Evolutionary conservation across 2,329 filamentous ascomycete genomes (phyloP).

Genomic region (Botryotinia calthae): DNA sequence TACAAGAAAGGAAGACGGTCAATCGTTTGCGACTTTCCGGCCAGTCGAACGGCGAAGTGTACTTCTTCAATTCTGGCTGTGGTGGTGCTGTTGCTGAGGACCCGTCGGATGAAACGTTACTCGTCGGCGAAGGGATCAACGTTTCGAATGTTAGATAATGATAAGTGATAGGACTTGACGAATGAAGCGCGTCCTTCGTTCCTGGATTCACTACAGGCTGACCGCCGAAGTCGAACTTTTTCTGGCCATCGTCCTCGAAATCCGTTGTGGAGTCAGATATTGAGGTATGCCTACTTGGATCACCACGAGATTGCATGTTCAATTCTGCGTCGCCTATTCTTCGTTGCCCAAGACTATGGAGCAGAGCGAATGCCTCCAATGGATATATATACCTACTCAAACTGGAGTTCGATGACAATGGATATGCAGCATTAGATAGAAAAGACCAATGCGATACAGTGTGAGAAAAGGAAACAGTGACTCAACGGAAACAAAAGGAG

Average conservation of each 20-base stretch:
- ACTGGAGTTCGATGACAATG: neutral
- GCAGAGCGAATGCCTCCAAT: neutral
- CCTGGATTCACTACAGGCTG: constrained; percentile 5
- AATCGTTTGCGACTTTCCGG: constrained; percentile 64
- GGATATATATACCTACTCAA: neutral
- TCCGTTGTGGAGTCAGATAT: constrained; percentile 17
- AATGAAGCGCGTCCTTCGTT: constrained; percentile 14
- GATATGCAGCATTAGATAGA: neutral
- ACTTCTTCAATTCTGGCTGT: constrained; percentile 64
- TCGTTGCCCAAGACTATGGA: neutral
- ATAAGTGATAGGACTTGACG: constrained; percentile 32
- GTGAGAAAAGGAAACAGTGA: neutral
- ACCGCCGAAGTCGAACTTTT: neutral
- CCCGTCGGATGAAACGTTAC: constrained; percentile 19
- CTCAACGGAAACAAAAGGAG: neutral
- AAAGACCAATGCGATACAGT: neutral
- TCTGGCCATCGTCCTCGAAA: constrained; percentile 20
- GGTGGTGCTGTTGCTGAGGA: constrained; percentile 43
- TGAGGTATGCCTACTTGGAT: constrained; percentile 24
- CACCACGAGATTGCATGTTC: constrained; percentile 24
- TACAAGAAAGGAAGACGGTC: constrained; percentile 70
- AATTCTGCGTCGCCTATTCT: constrained; percentile 28
- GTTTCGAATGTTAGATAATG: constrained; percentile 39
- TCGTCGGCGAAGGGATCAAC: constrained; percentile 30
- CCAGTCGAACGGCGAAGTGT: constrained; percentile 72